Evolutionary conservation across 306 rosid genomes (phyloP).

Genomic region (Phaseolus lunatus): DNA sequence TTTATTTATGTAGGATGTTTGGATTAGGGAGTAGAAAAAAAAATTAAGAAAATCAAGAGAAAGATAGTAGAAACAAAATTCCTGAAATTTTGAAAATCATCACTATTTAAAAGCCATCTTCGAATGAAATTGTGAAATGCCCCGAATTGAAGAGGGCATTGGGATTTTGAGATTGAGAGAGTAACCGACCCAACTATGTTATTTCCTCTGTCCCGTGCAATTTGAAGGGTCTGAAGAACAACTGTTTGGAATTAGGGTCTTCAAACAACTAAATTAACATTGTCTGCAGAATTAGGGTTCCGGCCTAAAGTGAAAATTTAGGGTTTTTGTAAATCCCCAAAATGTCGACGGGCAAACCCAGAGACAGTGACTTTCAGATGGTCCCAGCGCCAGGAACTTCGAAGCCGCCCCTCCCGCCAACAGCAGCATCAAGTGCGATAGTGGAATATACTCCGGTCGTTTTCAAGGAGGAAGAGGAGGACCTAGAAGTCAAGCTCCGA

Average conservation of each 20-base stretch:
- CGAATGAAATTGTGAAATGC: background rate
- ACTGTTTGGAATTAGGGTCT: background rate
- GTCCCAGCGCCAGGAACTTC: conserved; percentile 57
- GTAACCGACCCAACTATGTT: background rate
- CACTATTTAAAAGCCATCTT: background rate
- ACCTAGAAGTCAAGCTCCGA: conserved; percentile 91
- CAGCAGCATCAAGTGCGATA: conserved; percentile 64
- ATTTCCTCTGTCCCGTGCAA: background rate
- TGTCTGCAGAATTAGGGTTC: background rate
- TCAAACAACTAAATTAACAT: background rate
- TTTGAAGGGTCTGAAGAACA: background rate
- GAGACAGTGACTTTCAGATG: conserved; percentile 63
- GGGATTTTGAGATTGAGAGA: background rate
- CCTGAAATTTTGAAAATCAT: background rate
- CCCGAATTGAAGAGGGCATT: background rate
- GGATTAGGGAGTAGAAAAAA: too few relatives aligned
- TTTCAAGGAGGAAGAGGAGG: conserved; percentile 90
- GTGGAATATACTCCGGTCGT: conserved; percentile 76
- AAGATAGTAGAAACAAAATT: too few relatives aligned
- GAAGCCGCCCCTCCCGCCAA: conserved; percentile 58
- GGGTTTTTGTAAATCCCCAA: conserved; percentile 53
- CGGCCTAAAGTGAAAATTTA: conserved; percentile 36
- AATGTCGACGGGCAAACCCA: conserved; percentile 72
- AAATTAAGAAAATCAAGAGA: too few relatives aligned
- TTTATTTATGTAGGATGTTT: too few relatives aligned